Conservation (phyloP, 129 eudicot species). For the Arctium minus region DNA sequence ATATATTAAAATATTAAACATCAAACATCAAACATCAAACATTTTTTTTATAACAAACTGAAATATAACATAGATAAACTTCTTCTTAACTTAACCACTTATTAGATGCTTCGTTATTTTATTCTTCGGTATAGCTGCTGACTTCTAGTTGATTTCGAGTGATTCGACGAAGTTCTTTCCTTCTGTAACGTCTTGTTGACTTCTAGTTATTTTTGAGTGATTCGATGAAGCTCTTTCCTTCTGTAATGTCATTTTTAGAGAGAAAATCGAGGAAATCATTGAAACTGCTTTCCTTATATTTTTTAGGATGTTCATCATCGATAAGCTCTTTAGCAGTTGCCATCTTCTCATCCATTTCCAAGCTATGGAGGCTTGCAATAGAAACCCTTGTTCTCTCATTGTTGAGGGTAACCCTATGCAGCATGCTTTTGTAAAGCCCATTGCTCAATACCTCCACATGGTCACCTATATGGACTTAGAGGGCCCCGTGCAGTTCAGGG, state of each 20-base stretch:
- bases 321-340: constrained; percentile 45
- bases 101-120: background rate
- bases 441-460: constrained; percentile 73
- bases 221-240: background rate
- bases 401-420: constrained; percentile 49
- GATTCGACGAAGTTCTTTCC: constrained; percentile 35
- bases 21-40: background rate
- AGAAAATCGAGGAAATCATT: constrained; percentile 59
- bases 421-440: constrained; percentile 51
- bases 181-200: no score
- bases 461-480: constrained; percentile 59
- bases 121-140: background rate
- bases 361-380: constrained; percentile 61
- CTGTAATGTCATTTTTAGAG: constrained; percentile 31
- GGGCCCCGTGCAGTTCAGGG: constrained; percentile 36
- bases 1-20: no score
- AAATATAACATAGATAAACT: background rate
- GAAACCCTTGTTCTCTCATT: constrained; percentile 45
- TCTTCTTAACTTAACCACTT: background rate
- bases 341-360: constrained; percentile 60
- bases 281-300: constrained; percentile 54
- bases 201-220: no score
- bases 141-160: constrained; percentile 24
- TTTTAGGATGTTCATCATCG: constrained; percentile 31
- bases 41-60: background rate